phyloP scores from a whole-genome alignment of 2,329 filamentous ascomycete species.

The Stylonectria norvegica region DNA sequence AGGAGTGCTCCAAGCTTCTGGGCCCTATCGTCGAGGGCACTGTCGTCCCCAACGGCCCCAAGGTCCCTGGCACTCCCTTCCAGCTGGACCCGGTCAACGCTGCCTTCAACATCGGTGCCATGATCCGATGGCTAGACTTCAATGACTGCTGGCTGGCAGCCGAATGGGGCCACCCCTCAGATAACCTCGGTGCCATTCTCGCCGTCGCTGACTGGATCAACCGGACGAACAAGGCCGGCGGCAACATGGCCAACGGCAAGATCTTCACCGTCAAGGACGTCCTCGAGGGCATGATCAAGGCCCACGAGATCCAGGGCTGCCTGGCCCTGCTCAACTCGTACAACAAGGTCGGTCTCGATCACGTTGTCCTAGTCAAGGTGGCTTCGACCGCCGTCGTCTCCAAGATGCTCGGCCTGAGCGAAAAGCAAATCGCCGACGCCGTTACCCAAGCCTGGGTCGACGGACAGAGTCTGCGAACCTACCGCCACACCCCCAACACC shows the following conservation, averaged over 20 bases:
- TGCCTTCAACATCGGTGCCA: slow-evolving; percentile 98
- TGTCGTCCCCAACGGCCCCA: slow-evolving; percentile 84
- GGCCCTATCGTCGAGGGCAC: slow-evolving; percentile 90
- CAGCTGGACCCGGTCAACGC: slow-evolving; percentile 93
- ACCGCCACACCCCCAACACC: slow-evolving; percentile 96
- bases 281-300: slow-evolving; percentile 97
- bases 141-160: slow-evolving; percentile 99
- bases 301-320: slow-evolving; percentile 97
- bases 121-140: slow-evolving; percentile 99
- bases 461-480: slow-evolving; percentile 91
- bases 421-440: slow-evolving; percentile 90
- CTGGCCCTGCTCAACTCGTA: slow-evolving; percentile 95
- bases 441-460: slow-evolving; percentile 98
- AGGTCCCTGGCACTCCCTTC: slow-evolving; percentile 87
- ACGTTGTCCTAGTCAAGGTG: slow-evolving; percentile 97
- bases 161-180: slow-evolving; percentile 97
- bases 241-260: slow-evolving; percentile 83
- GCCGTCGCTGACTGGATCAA: slow-evolving; percentile 97
- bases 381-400: slow-evolving; percentile 91
- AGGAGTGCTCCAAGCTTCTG: slow-evolving; percentile 91
- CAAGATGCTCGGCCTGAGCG: slow-evolving; percentile 86
- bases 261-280: slow-evolving; percentile 86
- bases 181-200: slow-evolving; percentile 96
- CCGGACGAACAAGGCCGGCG: slow-evolving; percentile 73
- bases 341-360: slow-evolving; percentile 98